Evolutionary conservation across 2,329 filamentous ascomycete species (phyloP), one percentile per base, ranked within the genome.

Genomic region (Diatrype stigma): DNA sequence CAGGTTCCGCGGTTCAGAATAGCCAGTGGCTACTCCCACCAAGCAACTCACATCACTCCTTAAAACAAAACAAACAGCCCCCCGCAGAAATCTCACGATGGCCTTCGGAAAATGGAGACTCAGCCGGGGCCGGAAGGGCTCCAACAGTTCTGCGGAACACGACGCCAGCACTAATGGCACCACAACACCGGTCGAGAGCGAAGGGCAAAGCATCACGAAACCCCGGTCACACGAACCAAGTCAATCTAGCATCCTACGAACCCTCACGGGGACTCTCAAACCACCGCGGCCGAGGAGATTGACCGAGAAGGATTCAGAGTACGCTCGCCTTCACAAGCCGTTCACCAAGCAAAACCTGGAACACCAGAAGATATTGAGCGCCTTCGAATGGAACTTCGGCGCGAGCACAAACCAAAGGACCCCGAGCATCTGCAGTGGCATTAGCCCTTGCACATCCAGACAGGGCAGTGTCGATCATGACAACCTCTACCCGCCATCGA

Each of bases 341-440:
- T 65, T 68, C 51, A 67, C 63, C 2, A 55, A 56, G 10, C 62
- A 67, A 47, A 68, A 68, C 46, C 56, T 67, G 23, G 65, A 66
- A 49, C 64, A 68, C 52, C 65, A 67, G 50, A 65, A 63, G 51
- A 51, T 68, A 28, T 49, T 68, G 14, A 60, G 50, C 47, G 50
- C 57, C 19, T 67, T 68, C 48, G 60, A 65, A 44, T 68, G 62
- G 60, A 63, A 60, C 45, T 63, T 61, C 34, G 56, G 56, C 47
- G 57, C 42, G 17, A 56, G 60, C 32, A 47, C 47, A 19, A 61
- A 57, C 35, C 59, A 57, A 22, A 47, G 59, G 14, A 53, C 56
- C 22, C 52, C 51, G 40, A 64, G 60, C 45, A 55, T 46, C 44
- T 50, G 55, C 11, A 65, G 64, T 22, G 61, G 61, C 37, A 55